Percentiles rank a stretch among this genome's conserved stretches.
These are phyloP conservation scores for Populus tremula DNA, from an alignment of 345 rosid genomes.

Conservation along the genomic window DNA sequence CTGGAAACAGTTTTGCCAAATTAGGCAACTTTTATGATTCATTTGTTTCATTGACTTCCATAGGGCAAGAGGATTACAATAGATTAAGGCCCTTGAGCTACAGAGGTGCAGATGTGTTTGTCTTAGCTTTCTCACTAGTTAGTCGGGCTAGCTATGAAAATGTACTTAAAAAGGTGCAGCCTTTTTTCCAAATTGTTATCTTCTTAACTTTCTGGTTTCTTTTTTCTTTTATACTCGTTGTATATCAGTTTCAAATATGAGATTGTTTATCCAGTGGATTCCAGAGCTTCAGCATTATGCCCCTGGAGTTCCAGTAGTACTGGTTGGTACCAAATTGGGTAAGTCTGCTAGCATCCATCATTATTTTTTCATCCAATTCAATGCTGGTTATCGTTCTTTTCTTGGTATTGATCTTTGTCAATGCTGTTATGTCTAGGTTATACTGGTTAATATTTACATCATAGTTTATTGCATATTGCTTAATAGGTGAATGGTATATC, in stretches of 20 bases:
- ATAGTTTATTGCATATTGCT: not conserved
- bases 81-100: constrained; percentile 96
- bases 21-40: not conserved
- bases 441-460: not conserved
- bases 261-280: constrained; percentile 73
- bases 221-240: not conserved
- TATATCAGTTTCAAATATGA: constrained; percentile 21
- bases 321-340: constrained; percentile 96
- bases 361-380: not conserved
- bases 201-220: not conserved
- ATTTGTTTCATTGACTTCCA: constrained; percentile 18
- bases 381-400: not conserved
- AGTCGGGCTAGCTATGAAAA: constrained; percentile 97
- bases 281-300: constrained; percentile 94
- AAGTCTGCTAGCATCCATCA: constrained; percentile 15
- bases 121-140: constrained; percentile 90
- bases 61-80: constrained; percentile 97
- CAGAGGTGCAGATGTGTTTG: constrained; percentile 95
- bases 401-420: not conserved
- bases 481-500: not conserved
- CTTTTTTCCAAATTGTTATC: not conserved
- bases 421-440: not conserved
- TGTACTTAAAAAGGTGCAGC: constrained; percentile 73
- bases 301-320: constrained; percentile 83
- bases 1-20: not conserved